These are phyloP conservation scores for Solanum commersonii DNA, from an alignment of 257 asterid species.

Conservation along the genomic window DNA sequence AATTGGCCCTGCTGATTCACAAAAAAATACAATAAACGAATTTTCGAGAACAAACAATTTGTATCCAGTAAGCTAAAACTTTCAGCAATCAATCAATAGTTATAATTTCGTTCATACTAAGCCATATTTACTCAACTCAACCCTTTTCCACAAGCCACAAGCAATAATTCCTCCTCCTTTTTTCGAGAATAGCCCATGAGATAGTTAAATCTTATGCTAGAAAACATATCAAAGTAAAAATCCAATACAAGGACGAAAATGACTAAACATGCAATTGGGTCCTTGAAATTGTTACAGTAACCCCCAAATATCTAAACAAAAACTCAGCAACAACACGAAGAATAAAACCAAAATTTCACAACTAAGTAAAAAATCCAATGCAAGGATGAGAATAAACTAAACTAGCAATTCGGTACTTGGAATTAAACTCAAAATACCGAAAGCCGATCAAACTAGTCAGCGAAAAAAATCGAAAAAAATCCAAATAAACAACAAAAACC, in stretches of 20 bases:
- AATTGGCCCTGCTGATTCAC: not conserved
- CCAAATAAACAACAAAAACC: constrained; percentile 16
- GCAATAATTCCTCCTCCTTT: not conserved
- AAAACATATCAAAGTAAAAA: not conserved
- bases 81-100: not conserved
- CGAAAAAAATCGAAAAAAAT: not conserved
- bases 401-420: not conserved
- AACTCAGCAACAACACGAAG: not conserved
- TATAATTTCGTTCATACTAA: not conserved
- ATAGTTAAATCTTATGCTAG: not conserved
- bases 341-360: not conserved
- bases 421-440: not conserved
- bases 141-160: not conserved
- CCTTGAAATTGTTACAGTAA: not conserved
- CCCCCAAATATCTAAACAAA: not conserved
- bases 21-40: not conserved
- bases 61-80: not conserved
- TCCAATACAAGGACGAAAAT: not conserved
- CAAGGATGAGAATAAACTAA: not conserved
- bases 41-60: not conserved
- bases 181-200: not conserved
- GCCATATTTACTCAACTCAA: not conserved
- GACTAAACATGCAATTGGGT: not conserved
- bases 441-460: not conserved
- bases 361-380: not conserved